Evolutionary conservation across 2,329 filamentous ascomycete species (phyloP).

Genomic region (Colletotrichum sp.): DNA sequence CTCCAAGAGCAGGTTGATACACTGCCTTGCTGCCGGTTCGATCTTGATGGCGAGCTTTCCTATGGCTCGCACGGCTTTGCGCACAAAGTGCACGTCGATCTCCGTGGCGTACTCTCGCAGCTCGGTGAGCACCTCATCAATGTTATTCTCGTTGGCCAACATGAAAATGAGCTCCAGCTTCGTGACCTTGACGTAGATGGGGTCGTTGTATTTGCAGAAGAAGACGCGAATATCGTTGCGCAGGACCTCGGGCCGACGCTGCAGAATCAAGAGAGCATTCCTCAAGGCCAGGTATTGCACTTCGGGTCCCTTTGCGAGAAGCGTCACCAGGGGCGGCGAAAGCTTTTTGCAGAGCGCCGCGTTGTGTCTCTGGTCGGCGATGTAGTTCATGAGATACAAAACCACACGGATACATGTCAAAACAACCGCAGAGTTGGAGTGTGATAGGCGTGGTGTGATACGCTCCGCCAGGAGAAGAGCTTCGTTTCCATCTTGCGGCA

Average conservation of each 20-base stretch:
- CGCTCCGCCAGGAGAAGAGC: conserved; percentile 89
- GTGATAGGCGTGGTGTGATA: conserved; percentile 92
- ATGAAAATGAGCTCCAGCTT: conserved; percentile 99
- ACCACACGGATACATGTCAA: conserved; percentile 96
- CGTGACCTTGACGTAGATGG: conserved; percentile 99
- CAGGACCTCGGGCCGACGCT: conserved; percentile 89
- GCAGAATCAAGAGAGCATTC: conserved; percentile 92
- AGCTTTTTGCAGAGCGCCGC: conserved; percentile 88
- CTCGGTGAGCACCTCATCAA: conserved; percentile 92
- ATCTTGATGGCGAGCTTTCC: conserved; percentile 99
- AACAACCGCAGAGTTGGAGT: conserved; percentile 96
- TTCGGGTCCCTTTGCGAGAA: conserved; percentile 94
- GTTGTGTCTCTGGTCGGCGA: conserved; percentile 88
- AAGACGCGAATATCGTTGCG: conserved; percentile 98
- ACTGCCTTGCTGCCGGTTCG: conserved; percentile 86
- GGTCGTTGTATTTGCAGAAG: conserved; percentile 99
- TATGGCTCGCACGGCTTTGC: conserved; percentile 96
- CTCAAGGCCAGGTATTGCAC: conserved; percentile 97
- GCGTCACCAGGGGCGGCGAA: conserved; percentile 91
- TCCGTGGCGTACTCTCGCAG: conserved; percentile 96
- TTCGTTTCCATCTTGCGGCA: conserved; percentile 89
- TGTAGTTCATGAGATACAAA: conserved; percentile 98
- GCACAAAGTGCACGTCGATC: conserved; percentile 98
- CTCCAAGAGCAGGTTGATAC: conserved; percentile 91
- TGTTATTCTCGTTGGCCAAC: conserved; percentile 94